phyloP scores from a whole-genome alignment of 116 monocot species.

The Trichopus zeylanicus region DNA sequence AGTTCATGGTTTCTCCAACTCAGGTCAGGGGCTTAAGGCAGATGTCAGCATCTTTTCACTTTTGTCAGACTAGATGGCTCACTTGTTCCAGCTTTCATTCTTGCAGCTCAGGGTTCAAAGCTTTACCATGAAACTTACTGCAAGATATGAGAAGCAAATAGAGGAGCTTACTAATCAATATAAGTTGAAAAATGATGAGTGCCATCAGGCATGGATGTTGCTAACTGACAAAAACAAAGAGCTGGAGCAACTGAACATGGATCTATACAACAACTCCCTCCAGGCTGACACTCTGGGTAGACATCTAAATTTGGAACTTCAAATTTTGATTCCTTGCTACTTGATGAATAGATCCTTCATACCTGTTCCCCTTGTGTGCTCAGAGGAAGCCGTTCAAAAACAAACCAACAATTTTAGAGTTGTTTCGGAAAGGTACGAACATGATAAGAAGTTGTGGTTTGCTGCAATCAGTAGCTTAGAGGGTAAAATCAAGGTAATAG shows the following conservation, averaged over 20 bases:
- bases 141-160: constrained; percentile 69
- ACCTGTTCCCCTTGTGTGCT: constrained; percentile 1
- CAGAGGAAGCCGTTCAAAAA: constrained; percentile 42
- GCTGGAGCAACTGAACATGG: constrained; percentile 55
- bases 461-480: constrained; percentile 42
- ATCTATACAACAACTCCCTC: constrained; percentile 42
- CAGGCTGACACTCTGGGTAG: constrained; percentile 53
- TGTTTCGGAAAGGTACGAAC: constrained; percentile 41
- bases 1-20: constrained; percentile 32
- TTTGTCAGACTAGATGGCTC: not conserved
- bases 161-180: constrained; percentile 51
- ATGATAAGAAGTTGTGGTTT: constrained; percentile 42
- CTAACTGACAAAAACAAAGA: constrained; percentile 53
- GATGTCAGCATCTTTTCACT: not conserved
- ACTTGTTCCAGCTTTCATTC: not conserved
- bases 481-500: constrained; percentile 59
- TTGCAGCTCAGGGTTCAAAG: constrained; percentile 42
- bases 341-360: not conserved
- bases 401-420: constrained; percentile 36
- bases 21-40: constrained; percentile 33
- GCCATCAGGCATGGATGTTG: constrained; percentile 74
- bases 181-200: constrained; percentile 66
- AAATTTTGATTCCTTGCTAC: not conserved
- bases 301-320: not conserved
- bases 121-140: constrained; percentile 20